phyloP scores from a whole-genome alignment of 1,284 basidiomycete species.

The Leccinum huronense region DNA sequence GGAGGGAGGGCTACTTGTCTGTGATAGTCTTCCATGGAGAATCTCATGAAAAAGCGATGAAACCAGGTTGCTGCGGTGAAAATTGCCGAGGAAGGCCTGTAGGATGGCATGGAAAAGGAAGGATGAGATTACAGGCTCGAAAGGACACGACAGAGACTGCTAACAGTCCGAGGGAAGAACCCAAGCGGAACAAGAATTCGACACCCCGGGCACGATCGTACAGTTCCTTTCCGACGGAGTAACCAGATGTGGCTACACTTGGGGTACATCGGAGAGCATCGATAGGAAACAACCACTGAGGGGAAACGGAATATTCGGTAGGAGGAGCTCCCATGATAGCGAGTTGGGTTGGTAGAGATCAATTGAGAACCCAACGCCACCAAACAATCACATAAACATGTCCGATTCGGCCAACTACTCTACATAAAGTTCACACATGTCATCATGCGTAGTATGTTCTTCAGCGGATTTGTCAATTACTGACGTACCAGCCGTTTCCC shows the following conservation, averaged over 20 bases:
- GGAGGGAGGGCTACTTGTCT: conserved; percentile 54
- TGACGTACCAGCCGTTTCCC: conserved; percentile 14
- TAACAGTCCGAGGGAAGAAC: conserved; percentile 69
- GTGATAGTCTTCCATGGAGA: conserved; percentile 81
- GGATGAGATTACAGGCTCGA: conserved; percentile 19
- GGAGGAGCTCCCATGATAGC: conserved; percentile 24
- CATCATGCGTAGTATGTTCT: not conserved
- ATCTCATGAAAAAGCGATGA: conserved; percentile 94
- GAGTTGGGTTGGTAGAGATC: conserved; percentile 3
- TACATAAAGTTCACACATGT: not conserved
- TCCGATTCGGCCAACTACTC: conserved; percentile 5
- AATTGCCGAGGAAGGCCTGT: conserved; percentile 73
- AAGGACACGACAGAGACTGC: conserved; percentile 34
- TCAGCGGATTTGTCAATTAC: conserved; percentile 16
- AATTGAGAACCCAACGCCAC: conserved; percentile 24
- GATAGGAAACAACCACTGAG: conserved; percentile 72
- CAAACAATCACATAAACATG: conserved; percentile 32
- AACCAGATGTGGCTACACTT: conserved; percentile 45
- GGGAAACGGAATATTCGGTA: conserved; percentile 30
- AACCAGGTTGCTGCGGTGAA: conserved; percentile 87
- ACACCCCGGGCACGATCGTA: conserved; percentile 75
- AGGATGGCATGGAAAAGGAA: conserved; percentile 14
- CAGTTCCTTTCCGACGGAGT: conserved; percentile 60
- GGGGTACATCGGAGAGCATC: conserved; percentile 59
- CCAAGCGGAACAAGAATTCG: conserved; percentile 78